Base-by-base conservation (phyloP, 2,329 filamentous ascomycete genomes). In the Elsinoe fawcettii region DNA sequence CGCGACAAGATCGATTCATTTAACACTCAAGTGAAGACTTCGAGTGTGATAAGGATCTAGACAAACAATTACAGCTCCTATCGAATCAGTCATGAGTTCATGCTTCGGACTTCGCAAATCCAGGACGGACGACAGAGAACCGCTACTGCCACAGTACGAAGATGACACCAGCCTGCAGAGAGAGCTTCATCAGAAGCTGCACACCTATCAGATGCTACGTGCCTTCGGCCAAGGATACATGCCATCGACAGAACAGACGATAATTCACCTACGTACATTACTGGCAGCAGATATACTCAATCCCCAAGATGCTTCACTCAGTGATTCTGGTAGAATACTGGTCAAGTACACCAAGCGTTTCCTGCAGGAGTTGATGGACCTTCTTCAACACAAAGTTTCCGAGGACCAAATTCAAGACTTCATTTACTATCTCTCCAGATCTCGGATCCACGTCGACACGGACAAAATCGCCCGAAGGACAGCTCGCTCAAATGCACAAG, bases 321-420 rank as follows among this genome's bases (percentile, higher is more conserved):
- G 89, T 65, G 80, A 85, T 34, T 87, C 88, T 7, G 90, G 91
- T 22, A 82, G 85, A 7, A 80, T 85, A 49, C 76, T 97, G 22
- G 77, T 88, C 55, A 85, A 85, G 60, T 86, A 86, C 66, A 77
- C 79, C 51, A 88, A 86, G 68, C 78, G 86, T 63, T 92, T 84
- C 81, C 75, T 96, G 6, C 80, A 83, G 58, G 80, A 91, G 58
- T 84, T 96, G 69, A 92, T 95, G 64, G 83, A 89, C n/a, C 73
- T 96, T 5, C 69, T 96, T 46, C 78, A 83, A 57, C 79, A 90
- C 71, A 97, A 96, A 75, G 96, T 96, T 70, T 75, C 77, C 60
- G 72, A 82, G 14, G 90, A 97, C 70, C 87, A 96, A 69, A 82
- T 97, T 16, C 92, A 97, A 70, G 89, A 96, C 65, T 88, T 96